These are phyloP conservation scores for Toxicodendron radicans DNA, from an alignment of 345 rosid species.

Conservation along the genomic window DNA sequence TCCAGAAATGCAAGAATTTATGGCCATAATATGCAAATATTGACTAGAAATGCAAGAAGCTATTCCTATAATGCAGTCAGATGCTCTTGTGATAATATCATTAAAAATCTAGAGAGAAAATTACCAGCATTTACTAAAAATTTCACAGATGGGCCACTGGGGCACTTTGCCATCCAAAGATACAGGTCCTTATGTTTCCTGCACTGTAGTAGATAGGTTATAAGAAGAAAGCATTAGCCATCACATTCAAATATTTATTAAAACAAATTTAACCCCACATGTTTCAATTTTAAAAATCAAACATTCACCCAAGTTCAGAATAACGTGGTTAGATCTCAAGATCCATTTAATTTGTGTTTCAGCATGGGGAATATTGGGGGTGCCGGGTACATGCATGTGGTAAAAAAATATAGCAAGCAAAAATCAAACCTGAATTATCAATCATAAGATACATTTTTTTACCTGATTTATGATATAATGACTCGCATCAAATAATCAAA, in stretches of 20 bases:
- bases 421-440: background rate
- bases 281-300: background rate
- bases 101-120: conserved; percentile 1
- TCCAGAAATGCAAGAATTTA: background rate
- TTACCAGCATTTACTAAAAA: conserved; percentile 96
- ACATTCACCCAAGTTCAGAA: background rate
- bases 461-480: background rate
- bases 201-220: conserved; percentile 52
- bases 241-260: background rate
- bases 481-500: background rate
- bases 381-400: no score
- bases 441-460: background rate
- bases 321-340: no score
- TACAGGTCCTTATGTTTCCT: conserved; percentile 93
- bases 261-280: background rate
- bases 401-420: background rate
- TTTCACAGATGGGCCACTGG: conserved; percentile 87
- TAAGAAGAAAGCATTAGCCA: background rate
- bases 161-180: conserved; percentile 87
- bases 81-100: background rate
- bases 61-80: background rate
- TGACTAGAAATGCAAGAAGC: background rate
- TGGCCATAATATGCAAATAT: background rate
- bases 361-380: no score
- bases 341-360: no score